Conservation (phyloP, 345 rosid genomes). For the Acer yangbiense region DNA sequence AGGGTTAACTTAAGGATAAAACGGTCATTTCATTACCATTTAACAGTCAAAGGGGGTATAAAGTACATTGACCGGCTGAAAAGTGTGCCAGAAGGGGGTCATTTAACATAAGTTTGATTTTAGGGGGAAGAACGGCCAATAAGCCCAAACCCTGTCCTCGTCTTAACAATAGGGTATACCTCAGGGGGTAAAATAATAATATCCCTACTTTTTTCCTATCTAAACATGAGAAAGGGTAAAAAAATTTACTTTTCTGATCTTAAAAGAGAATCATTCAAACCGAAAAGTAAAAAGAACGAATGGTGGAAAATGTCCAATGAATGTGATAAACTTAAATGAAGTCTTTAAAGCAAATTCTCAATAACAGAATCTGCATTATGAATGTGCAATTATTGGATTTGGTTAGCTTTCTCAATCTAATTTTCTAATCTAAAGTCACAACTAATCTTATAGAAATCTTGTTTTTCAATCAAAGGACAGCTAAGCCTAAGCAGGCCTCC, state of each 20-base stretch:
- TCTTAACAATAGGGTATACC: too few relatives aligned
- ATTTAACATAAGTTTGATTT: too few relatives aligned
- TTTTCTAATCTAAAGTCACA: constrained; percentile 8
- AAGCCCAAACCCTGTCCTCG: too few relatives aligned
- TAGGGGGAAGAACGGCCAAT: too few relatives aligned
- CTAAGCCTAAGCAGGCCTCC: neutral
- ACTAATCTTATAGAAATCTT: constrained; percentile 15
- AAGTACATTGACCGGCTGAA: too few relatives aligned
- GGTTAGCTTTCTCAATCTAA: constrained; percentile 18
- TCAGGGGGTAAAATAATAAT: too few relatives aligned
- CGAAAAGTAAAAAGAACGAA: neutral
- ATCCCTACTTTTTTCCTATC: constrained; percentile 12
- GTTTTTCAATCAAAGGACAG: constrained; percentile 12
- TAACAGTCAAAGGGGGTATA: too few relatives aligned
- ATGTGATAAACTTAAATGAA: neutral
- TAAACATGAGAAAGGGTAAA: neutral
- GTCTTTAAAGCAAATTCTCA: neutral
- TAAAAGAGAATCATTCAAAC: neutral
- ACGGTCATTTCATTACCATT: too few relatives aligned
- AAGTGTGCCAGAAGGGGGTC: too few relatives aligned
- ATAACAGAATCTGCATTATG: constrained; percentile 13
- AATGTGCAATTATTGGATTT: constrained; percentile 4
- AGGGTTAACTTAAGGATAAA: too few relatives aligned
- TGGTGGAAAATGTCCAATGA: constrained; percentile 3
- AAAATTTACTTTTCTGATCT: neutral